A percentile compares a stretch with the other conserved stretches of the same genome.
Evolutionary conservation across 352 stramenopile species (phyloP).

Genomic region (Phytophthora pluvialis): DNA sequence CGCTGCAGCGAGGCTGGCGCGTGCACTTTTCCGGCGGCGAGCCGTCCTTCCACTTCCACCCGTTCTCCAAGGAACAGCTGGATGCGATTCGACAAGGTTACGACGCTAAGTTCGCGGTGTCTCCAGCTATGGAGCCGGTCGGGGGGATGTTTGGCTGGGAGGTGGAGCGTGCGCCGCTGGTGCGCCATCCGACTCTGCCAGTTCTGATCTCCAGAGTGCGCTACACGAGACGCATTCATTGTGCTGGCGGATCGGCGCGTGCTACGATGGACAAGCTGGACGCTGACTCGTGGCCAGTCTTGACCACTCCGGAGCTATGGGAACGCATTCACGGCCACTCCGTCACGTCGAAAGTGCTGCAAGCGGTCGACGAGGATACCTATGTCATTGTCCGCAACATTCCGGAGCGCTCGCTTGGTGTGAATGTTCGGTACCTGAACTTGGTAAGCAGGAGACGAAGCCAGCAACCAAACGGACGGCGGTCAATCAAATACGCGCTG

Average conservation of each 20-base stretch:
- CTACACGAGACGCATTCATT: conserved; percentile 47
- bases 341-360: conserved; percentile 39
- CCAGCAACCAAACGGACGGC: conserved; percentile 24
- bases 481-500: conserved; percentile 33
- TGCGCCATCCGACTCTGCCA: conserved; percentile 13
- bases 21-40: conserved; percentile 39
- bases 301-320: conserved; percentile 39
- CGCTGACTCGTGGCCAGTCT: conserved; percentile 39
- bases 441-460: conserved; percentile 31
- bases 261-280: conserved; percentile 38
- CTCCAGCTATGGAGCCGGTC: conserved; percentile 20
- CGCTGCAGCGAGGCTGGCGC: conserved; percentile 26
- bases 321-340: conserved; percentile 32
- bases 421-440: conserved; percentile 45
- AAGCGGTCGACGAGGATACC: conserved; percentile 39
- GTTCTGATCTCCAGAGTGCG: conserved; percentile 32
- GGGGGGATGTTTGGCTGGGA: conserved; percentile 45
- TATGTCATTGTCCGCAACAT: conserved; percentile 39
- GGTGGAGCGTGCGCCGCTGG: conserved; percentile 35
- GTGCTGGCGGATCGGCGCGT: conserved; percentile 28
- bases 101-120: conserved; percentile 30
- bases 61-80: conserved; percentile 37
- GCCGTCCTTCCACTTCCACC: conserved; percentile 47
- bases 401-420: conserved; percentile 15
- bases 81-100: conserved; percentile 38